Conservation (phyloP, 2,329 filamentous ascomycete species). For the Penicillium sp. region DNA sequence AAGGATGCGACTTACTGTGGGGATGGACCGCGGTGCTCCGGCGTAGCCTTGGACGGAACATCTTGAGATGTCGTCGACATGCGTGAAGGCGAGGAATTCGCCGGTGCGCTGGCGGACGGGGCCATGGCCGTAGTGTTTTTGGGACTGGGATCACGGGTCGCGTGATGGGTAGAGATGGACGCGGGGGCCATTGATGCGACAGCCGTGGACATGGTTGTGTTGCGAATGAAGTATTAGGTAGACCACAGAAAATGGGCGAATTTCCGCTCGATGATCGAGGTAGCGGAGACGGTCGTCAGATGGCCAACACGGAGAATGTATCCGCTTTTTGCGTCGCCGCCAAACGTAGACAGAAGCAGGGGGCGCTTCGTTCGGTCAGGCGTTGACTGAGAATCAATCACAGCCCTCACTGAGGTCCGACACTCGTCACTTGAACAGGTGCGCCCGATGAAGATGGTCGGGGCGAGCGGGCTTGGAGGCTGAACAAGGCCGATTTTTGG, state of each 20-base stretch:
- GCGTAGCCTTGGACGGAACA: slow-evolving; percentile 29
- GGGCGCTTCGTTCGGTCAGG: too few species aligned
- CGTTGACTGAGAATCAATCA: too few species aligned
- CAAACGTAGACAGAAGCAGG: too few species aligned
- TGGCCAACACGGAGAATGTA: too few species aligned
- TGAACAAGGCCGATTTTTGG: too few species aligned
- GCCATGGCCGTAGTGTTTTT: slow-evolving; percentile 40
- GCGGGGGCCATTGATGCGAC: slow-evolving; percentile 42
- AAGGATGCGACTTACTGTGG: slow-evolving; percentile 44
- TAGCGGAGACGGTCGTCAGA: too few species aligned
- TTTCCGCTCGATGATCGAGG: not conserved
- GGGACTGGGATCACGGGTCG: slow-evolving; percentile 41
- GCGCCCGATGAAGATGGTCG: too few species aligned
- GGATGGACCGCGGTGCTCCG: slow-evolving; percentile 35
- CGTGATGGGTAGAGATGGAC: slow-evolving; percentile 40
- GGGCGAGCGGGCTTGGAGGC: too few species aligned
- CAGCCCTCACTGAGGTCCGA: too few species aligned
- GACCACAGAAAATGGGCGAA: not conserved
- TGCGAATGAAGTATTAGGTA: not conserved
- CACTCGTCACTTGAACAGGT: too few species aligned
- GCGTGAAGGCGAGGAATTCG: slow-evolving; percentile 31
- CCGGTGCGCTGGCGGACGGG: slow-evolving; percentile 27
- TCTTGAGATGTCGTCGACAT: slow-evolving; percentile 30
- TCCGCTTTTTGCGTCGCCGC: too few species aligned
- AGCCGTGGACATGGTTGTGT: slow-evolving; percentile 42